Percentiles rank a stretch among this genome's conserved stretches.
Evolutionary conservation across 1,284 basidiomycete species (phyloP).

Genomic region (Xerocomus minutiporus): DNA sequence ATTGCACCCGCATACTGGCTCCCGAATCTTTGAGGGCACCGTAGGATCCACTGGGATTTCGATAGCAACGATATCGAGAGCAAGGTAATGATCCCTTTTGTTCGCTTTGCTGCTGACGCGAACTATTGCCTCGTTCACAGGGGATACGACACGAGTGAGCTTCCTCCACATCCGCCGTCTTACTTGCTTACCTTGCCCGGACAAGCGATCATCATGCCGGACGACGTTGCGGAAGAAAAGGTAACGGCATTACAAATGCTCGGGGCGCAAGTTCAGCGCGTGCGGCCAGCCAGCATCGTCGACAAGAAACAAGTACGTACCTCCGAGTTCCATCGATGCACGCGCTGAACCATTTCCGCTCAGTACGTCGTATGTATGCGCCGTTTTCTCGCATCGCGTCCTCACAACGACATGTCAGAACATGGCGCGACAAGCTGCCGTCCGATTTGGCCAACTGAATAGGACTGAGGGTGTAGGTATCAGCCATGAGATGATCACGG

Average conservation of each 20-base stretch:
- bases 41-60: conserved; percentile 97
- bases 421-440: conserved; percentile 72
- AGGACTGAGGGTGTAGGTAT: conserved; percentile 24
- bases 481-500: conserved; percentile 34
- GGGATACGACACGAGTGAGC: conserved; percentile 73
- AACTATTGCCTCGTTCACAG: conserved; percentile 33
- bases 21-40: conserved; percentile 96
- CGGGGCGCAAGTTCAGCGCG: conserved; percentile 83
- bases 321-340: too few relatives aligned
- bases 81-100: conserved; percentile 54
- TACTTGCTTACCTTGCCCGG: conserved; percentile 1
- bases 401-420: conserved; percentile 49
- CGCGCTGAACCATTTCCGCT: background rate
- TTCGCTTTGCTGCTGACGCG: background rate
- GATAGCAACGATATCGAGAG: conserved; percentile 86
- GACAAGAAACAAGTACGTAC: conserved; percentile 82
- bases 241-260: conserved; percentile 79
- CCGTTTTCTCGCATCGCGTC: conserved; percentile 40
- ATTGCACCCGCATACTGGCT: conserved; percentile 83
- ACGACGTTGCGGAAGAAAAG: conserved; percentile 92
- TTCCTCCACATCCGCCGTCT: background rate
- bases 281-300: conserved; percentile 85
- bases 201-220: conserved; percentile 88
- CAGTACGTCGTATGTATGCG: conserved; percentile 25
- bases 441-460: conserved; percentile 57